Conservation (phyloP, 768 basidiomycete species). For the Chiua virens region DNA sequence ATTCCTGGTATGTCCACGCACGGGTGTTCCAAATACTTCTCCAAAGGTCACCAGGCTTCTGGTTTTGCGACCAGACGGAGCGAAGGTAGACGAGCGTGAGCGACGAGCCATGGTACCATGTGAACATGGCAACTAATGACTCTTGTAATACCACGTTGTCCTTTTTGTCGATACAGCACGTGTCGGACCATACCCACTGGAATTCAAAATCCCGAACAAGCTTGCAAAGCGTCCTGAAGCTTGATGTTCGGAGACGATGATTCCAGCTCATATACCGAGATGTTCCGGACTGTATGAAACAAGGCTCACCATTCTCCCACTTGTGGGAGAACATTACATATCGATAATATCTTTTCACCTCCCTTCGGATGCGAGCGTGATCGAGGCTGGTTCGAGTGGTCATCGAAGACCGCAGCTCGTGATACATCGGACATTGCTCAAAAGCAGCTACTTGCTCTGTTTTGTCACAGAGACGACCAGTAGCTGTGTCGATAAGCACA, state of each 20-base stretch:
- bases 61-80: not conserved
- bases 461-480: not conserved
- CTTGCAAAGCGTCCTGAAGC: not conserved
- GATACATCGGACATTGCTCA: not conserved
- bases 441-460: not conserved
- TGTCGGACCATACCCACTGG: slow-evolving; percentile 3
- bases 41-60: not conserved
- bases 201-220: not conserved
- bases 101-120: slow-evolving; percentile 1
- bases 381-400: not conserved
- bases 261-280: not conserved
- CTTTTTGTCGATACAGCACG: slow-evolving; percentile 1
- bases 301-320: not conserved
- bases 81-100: slow-evolving; percentile 3
- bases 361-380: not conserved
- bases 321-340: slow-evolving; percentile 4
- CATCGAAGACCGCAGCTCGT: not conserved
- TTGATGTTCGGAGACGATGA: not conserved
- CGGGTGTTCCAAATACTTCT: slow-evolving; percentile 5
- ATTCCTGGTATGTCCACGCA: slow-evolving; percentile 3
- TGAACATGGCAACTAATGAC: slow-evolving; percentile 9
- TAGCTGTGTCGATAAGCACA: not conserved
- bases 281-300: not conserved
- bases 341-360: not conserved
- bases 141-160: slow-evolving; percentile 1